Conservation (phyloP, 2,329 filamentous ascomycete genomes). For the Fragosphaeria purpurea region DNA sequence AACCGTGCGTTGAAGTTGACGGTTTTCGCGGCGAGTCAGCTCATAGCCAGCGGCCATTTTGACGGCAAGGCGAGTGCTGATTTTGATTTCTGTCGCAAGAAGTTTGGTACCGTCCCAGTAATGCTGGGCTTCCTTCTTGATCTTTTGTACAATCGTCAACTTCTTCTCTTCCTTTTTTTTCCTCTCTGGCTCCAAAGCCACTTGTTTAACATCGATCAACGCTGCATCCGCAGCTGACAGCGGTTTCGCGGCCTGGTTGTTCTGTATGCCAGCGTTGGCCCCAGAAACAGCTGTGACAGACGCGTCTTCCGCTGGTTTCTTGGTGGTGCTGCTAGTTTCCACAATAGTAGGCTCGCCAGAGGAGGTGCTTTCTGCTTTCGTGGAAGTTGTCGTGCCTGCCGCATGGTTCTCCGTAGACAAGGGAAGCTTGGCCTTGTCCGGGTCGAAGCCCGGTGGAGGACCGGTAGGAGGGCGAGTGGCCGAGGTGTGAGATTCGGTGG, state of each 20-base stretch:
- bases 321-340: neutral
- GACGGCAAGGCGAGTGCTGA: slow-evolving; percentile 80
- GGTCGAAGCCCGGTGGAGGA: slow-evolving; percentile 83
- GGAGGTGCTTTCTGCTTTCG: neutral
- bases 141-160: slow-evolving; percentile 77
- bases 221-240: slow-evolving; percentile 11
- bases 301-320: neutral
- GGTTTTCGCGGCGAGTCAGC: slow-evolving; percentile 82
- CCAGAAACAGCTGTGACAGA: neutral
- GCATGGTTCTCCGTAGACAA: slow-evolving; percentile 46
- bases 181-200: slow-evolving; percentile 23
- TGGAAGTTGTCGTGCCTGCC: slow-evolving; percentile 11
- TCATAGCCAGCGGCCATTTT: slow-evolving; percentile 99
- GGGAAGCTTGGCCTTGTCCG: slow-evolving; percentile 82
- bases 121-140: slow-evolving; percentile 87
- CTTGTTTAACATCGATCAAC: slow-evolving; percentile 20
- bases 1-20: slow-evolving; percentile 86
- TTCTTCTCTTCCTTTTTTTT: slow-evolving; percentile 72
- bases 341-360: too few relatives aligned
- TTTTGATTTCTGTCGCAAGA: slow-evolving; percentile 81
- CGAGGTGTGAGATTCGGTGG: slow-evolving; percentile 49
- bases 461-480: slow-evolving; percentile 39
- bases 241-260: slow-evolving; percentile 5
- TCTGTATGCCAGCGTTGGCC: neutral
- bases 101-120: slow-evolving; percentile 99